Evolutionary conservation across 2,329 filamentous ascomycete species (phyloP).

Genomic region (Rhexocercosporidium sp.): DNA sequence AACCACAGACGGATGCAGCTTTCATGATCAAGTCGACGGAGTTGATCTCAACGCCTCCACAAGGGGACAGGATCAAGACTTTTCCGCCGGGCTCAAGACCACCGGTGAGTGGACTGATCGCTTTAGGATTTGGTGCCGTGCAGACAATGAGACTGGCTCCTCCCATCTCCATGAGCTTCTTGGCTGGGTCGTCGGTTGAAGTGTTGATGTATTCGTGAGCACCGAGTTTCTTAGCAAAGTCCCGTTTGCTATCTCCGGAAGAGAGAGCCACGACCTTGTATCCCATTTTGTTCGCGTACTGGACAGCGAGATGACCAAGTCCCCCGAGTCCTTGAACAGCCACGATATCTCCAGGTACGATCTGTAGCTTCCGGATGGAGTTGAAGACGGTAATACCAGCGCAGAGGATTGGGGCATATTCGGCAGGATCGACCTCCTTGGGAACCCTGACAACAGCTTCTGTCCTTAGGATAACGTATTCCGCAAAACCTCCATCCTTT

Average conservation of each 20-base stretch:
- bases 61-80: slow-evolving; percentile 62
- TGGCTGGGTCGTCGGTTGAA: slow-evolving; percentile 53
- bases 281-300: slow-evolving; percentile 75
- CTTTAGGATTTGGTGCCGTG: slow-evolving; percentile 64
- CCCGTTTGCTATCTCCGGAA: slow-evolving; percentile 67
- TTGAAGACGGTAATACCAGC: slow-evolving; percentile 71
- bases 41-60: slow-evolving; percentile 53
- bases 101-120: slow-evolving; percentile 57
- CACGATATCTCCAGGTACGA: slow-evolving; percentile 58
- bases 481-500: slow-evolving; percentile 69
- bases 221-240: slow-evolving; percentile 67
- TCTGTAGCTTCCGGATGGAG: slow-evolving; percentile 57
- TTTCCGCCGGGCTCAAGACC: slow-evolving; percentile 62
- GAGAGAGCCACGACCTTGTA: slow-evolving; percentile 74
- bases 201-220: slow-evolving; percentile 66
- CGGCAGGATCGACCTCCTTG: slow-evolving; percentile 54
- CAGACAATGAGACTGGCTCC: slow-evolving; percentile 66
- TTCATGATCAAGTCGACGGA: slow-evolving; percentile 49
- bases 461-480: slow-evolving; percentile 64
- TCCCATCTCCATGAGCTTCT: slow-evolving; percentile 60
- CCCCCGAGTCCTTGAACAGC: slow-evolving; percentile 75
- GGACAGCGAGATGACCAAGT: slow-evolving; percentile 77
- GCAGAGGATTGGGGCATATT: slow-evolving; percentile 65
- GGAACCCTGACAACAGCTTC: slow-evolving; percentile 66
- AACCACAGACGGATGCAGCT: slow-evolving; percentile 67